Evolutionary conservation across 2,329 filamentous ascomycete genomes (phyloP).

Genomic region (Lomentospora prolificans): DNA sequence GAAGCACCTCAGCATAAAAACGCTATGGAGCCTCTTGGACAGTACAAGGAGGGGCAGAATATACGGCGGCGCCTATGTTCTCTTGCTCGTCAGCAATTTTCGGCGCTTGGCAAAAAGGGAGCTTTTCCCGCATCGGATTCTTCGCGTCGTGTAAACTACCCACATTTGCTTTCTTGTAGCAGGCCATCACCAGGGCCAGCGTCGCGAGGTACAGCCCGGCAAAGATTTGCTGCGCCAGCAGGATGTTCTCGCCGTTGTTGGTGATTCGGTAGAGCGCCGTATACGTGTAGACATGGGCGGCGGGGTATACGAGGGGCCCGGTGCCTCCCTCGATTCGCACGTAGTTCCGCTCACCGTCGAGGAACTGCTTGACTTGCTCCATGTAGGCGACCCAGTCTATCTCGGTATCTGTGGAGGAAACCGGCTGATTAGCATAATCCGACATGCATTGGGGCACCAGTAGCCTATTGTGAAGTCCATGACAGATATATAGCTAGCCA

Average conservation of each 20-base stretch:
- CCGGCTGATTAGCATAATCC: too few relatives aligned
- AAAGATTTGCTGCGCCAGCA: constrained; percentile 77
- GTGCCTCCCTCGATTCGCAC: constrained; percentile 76
- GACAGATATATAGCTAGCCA: background rate
- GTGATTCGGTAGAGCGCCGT: constrained; percentile 70
- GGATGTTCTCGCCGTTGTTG: constrained; percentile 63
- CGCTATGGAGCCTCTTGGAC: constrained; percentile 87
- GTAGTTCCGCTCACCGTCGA: constrained; percentile 83
- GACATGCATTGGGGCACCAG: too few relatives aligned
- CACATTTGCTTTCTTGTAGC: constrained; percentile 68
- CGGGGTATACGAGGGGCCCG: constrained; percentile 90
- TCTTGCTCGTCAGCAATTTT: too few relatives aligned
- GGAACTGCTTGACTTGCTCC: constrained; percentile 75
- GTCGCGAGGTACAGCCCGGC: constrained; percentile 67
- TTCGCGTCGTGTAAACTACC: too few relatives aligned
- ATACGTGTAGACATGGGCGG: constrained; percentile 88
- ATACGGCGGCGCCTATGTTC: constrained; percentile 78
- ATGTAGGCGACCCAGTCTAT: constrained; percentile 98
- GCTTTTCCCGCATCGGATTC: too few relatives aligned
- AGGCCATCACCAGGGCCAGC: constrained; percentile 67
- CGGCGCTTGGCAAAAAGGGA: too few relatives aligned
- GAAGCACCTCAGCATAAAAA: constrained; percentile 87
- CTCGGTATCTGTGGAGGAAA: constrained; percentile 61
- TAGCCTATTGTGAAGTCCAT: too few relatives aligned
- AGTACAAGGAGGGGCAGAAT: constrained; percentile 76